Evolutionary conservation across 1,284 basidiomycete genomes (phyloP), one percentile per base, ranked within the genome.

Genomic region (Trametes pubescens): DNA sequence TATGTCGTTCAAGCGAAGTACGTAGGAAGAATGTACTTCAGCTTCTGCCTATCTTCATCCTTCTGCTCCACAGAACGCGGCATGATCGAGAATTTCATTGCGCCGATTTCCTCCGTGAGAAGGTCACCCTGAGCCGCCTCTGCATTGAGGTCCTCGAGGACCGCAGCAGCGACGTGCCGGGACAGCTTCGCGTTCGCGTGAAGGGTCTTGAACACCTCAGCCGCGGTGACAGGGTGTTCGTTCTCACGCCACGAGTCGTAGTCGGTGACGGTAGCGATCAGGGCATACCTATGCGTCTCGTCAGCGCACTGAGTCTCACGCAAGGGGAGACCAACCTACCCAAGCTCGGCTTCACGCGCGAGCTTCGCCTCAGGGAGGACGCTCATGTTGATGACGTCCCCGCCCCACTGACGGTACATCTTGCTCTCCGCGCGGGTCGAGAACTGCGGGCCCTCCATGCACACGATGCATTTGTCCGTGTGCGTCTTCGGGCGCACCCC

Each of bases 381-480:
- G 64, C 93, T 96, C 96, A 98, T 96, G 78, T 96, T 96, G 81
- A 98, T 97, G 73, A 98, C 83, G 78, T 98, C 96, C 7, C 90
- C 97, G 14, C 96, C 96, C 91, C 93, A 96, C 59, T 86, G 83
- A 44, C 96, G 85, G 79, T 99, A 98, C 95, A 99, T 97, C 72
- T 88, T 74, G 73, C 93, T 95, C 84, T 99, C 97, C 22, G 97
- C 98, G 40, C 97, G 84, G 5, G 97, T 99, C 59, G 94, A 93
- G 79, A 93, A 97, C 80, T 95, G 92, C 29, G 94, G 95, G 4
- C 97, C 97, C 75, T 99, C 97, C 96, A 99, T 99, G 76, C 95
- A 97, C 47, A 99, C 91, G 59, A 98, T 89, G 11, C 89, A 92
- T 82, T 93, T 96, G 51, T 86, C 89, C 21, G 85, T 88, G 77